A percentile compares a stretch with the other conserved stretches of the same genome.
Evolutionary conservation across 2,329 filamentous ascomycete species (phyloP).

Genomic region (Zasmidium cellare): DNA sequence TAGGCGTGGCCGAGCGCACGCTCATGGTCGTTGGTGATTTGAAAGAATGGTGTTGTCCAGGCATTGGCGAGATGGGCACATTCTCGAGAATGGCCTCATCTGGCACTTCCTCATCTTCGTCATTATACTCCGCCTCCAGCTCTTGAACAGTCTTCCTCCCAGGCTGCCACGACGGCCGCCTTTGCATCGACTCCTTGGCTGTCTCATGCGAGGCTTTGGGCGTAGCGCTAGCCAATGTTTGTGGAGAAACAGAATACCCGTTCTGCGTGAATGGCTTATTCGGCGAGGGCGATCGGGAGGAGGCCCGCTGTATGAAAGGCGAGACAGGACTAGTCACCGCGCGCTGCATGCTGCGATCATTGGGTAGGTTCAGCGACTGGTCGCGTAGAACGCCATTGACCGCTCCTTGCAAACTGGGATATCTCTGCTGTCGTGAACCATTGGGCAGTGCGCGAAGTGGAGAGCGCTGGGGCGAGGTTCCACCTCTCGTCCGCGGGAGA

Average conservation of each 20-base stretch:
- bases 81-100: constrained; percentile 79
- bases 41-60: constrained; percentile 35
- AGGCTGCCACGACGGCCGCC: constrained; percentile 64
- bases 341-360: constrained; percentile 38
- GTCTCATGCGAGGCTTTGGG: constrained; percentile 26
- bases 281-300: constrained; percentile 36
- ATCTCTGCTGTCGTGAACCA: constrained; percentile 23
- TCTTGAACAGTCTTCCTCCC: constrained; percentile 68
- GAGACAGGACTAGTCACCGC: constrained; percentile 41
- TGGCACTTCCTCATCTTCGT: constrained; percentile 73
- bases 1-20: constrained; percentile 32
- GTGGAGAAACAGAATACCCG: constrained; percentile 18
- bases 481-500: constrained; percentile 11
- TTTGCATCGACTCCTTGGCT: constrained; percentile 10
- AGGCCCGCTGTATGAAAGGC: constrained; percentile 23
- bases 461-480: constrained; percentile 16
- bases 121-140: constrained; percentile 76
- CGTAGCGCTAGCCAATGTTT: constrained; percentile 20
- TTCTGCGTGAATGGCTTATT: constrained; percentile 25
- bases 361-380: constrained; percentile 40
- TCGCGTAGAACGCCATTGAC: constrained; percentile 38
- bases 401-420: constrained; percentile 43
- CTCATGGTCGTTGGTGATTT: constrained; percentile 18
- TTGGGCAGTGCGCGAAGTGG: constrained; percentile 14
- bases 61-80: constrained; percentile 70